Evolutionary conservation across 2,329 filamentous ascomycete genomes (phyloP).

Genomic region (Scytalidium lignicola): DNA sequence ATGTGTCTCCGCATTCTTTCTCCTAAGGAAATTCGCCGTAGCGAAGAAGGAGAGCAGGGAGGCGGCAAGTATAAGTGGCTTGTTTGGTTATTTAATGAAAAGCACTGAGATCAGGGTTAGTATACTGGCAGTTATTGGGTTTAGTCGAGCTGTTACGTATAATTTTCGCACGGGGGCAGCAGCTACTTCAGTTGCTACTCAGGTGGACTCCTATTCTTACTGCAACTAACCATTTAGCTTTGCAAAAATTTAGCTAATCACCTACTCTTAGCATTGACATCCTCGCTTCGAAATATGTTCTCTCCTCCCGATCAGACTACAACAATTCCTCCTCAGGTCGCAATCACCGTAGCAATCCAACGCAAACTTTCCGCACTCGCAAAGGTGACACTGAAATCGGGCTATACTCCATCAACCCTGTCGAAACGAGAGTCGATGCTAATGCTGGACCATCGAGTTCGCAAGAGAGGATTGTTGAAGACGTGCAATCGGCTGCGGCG

Average conservation of each 20-base stretch:
- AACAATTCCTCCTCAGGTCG: constrained; percentile 3
- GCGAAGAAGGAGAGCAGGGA: constrained; percentile 28
- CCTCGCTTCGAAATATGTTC: constrained; percentile 9
- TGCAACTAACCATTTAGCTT: too few relatives aligned
- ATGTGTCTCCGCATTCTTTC: constrained; percentile 34
- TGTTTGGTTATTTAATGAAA: constrained; percentile 36
- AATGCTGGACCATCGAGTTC: constrained; percentile 4
- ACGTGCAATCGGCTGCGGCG: neutral
- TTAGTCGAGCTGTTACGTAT: constrained; percentile 36
- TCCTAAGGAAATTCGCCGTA: constrained; percentile 32
- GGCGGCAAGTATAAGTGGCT: constrained; percentile 13
- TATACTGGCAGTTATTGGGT: constrained; percentile 32
- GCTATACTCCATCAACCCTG: constrained; percentile 4
- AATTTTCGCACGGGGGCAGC: constrained; percentile 33
- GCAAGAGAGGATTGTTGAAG: constrained; percentile 9
- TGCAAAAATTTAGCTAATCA: too few relatives aligned
- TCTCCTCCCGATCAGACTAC: constrained; percentile 4
- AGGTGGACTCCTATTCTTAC: too few relatives aligned
- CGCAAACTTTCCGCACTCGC: neutral
- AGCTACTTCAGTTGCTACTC: constrained; percentile 31
- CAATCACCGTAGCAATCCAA: neutral
- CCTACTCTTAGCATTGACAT: constrained; percentile 11
- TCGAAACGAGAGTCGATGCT: constrained; percentile 4
- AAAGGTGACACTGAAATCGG: neutral
- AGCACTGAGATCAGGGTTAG: constrained; percentile 37